Conservation (phyloP, 2,329 filamentous ascomycete species). For the Neonectria faginata region DNA sequence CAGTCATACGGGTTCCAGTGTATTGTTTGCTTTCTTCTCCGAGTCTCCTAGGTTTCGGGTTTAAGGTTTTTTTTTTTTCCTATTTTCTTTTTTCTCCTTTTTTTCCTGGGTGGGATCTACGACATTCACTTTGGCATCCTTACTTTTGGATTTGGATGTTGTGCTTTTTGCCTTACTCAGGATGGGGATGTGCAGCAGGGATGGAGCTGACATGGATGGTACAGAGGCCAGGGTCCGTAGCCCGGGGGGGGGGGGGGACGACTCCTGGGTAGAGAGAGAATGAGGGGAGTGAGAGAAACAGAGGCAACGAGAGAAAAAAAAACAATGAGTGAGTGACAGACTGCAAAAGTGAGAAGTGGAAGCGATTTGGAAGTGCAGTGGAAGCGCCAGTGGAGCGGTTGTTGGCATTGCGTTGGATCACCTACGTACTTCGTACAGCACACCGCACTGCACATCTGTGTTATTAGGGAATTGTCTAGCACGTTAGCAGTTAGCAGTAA, state of each 20-base stretch:
- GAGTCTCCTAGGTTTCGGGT: background rate
- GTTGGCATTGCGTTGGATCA: background rate
- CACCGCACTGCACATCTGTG: background rate
- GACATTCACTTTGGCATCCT: background rate
- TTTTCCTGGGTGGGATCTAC: background rate
- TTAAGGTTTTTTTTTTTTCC: background rate
- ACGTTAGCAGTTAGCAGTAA: no score
- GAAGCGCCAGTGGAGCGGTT: background rate
- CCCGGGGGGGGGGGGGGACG: no score
- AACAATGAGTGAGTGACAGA: conserved; percentile 3
- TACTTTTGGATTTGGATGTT: background rate
- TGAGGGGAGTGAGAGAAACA: background rate
- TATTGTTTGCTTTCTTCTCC: background rate
- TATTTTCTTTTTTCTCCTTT: background rate
- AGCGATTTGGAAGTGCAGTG: background rate
- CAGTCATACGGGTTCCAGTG: background rate
- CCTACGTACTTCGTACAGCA: no score
- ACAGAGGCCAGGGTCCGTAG: background rate
- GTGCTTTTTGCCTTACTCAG: conserved; percentile 1
- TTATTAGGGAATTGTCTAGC: background rate
- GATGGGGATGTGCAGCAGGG: conserved; percentile 13
- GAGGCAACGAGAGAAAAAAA: background rate
- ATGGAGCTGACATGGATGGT: background rate
- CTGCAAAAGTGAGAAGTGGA: background rate
- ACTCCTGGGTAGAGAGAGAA: background rate